Conservation (phyloP, 2,329 filamentous ascomycete genomes). For the Colletotrichum truncatum region DNA sequence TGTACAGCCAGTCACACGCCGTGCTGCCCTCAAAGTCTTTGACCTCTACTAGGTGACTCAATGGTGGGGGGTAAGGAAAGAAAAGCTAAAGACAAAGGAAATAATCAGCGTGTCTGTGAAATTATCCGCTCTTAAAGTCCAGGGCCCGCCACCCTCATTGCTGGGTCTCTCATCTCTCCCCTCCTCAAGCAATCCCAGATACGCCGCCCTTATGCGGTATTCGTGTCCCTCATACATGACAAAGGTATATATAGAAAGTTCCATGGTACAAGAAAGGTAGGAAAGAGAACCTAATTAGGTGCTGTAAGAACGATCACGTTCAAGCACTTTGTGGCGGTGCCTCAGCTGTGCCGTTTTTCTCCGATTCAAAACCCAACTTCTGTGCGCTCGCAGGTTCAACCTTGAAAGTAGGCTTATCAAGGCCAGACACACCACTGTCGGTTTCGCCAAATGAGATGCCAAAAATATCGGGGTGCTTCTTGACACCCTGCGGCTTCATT, state of each 20-base stretch:
- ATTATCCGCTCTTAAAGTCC: conserved; percentile 30
- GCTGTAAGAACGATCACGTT: background rate
- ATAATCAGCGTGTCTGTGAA: conserved; percentile 19
- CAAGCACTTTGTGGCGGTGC: conserved; percentile 42
- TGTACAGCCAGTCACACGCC: conserved; percentile 2
- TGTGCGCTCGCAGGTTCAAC: conserved; percentile 40
- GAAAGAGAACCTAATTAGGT: conserved; percentile 11
- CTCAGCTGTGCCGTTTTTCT: conserved; percentile 35
- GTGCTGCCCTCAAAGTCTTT: background rate
- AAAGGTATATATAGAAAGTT: conserved; percentile 31
- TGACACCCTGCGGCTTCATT: conserved; percentile 30
- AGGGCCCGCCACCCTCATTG: conserved; percentile 6
- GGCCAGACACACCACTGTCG: conserved; percentile 52
- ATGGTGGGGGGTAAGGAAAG: background rate
- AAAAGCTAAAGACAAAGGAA: conserved; percentile 24
- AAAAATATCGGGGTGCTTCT: conserved; percentile 46
- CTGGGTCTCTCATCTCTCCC: conserved; percentile 14
- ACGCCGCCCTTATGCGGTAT: conserved; percentile 30
- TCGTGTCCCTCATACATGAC: conserved; percentile 32
- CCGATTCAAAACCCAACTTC: conserved; percentile 37
- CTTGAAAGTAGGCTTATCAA: conserved; percentile 47
- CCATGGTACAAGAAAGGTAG: conserved; percentile 30
- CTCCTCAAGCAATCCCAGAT: conserved; percentile 28
- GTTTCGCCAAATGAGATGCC: conserved; percentile 53
- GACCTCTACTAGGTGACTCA: background rate